Evolutionary conservation across 768 basidiomycete genomes (phyloP).

Genomic region (Botryobasidium botryosum): DNA sequence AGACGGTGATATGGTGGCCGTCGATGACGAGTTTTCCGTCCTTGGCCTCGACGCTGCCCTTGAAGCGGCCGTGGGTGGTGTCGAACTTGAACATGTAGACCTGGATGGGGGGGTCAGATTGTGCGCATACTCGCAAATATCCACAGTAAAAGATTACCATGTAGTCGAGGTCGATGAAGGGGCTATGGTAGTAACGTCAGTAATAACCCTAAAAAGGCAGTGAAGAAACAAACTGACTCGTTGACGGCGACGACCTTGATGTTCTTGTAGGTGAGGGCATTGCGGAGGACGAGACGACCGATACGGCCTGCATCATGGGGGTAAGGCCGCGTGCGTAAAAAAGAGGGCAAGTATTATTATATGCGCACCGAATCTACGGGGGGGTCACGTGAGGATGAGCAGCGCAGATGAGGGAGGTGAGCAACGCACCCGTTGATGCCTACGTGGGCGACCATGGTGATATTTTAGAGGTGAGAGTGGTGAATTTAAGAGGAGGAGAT

Average conservation of each 20-base stretch:
- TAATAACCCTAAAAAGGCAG: neutral
- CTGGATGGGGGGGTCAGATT: slow-evolving; percentile 21
- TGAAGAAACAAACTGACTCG: slow-evolving; percentile 42
- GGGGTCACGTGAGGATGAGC: too few relatives aligned
- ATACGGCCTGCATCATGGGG: slow-evolving; percentile 99
- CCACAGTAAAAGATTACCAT: slow-evolving; percentile 38
- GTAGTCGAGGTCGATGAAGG: slow-evolving; percentile 94
- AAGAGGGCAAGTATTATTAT: too few relatives aligned
- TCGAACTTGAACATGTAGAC: slow-evolving; percentile 99
- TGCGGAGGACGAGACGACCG: slow-evolving; percentile 94
- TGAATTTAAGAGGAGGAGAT: too few relatives aligned
- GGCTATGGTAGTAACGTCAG: slow-evolving; percentile 30
- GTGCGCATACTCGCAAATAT: neutral
- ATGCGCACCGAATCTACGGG: too few relatives aligned
- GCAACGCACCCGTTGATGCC: too few relatives aligned
- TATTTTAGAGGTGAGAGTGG: too few relatives aligned
- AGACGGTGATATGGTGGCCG: slow-evolving; percentile 60
- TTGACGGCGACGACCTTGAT: slow-evolving; percentile 88
- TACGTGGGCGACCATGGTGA: too few relatives aligned
- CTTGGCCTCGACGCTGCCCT: slow-evolving; percentile 47
- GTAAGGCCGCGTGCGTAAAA: too few relatives aligned
- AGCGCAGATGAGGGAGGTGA: too few relatives aligned
- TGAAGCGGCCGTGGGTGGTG: slow-evolving; percentile 84
- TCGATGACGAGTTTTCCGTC: slow-evolving; percentile 83
- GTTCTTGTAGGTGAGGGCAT: slow-evolving; percentile 60